Evolutionary conservation across 2,329 filamentous ascomycete species (phyloP), one percentile per base, ranked within the genome.

Genomic region (Gremmenia infestans): DNA sequence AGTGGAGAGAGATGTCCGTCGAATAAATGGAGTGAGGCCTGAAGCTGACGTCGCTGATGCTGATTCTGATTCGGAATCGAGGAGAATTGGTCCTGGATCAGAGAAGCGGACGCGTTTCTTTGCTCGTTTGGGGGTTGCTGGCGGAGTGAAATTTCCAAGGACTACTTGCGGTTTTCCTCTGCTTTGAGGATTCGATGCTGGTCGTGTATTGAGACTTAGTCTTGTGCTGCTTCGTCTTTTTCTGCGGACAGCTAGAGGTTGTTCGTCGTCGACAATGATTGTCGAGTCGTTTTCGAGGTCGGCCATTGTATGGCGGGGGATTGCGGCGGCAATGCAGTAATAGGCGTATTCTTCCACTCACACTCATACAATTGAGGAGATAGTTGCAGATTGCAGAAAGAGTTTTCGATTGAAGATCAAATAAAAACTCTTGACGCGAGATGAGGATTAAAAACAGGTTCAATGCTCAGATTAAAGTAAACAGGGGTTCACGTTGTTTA

Each of bases 21-120:
- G 73, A 45, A 86, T 71, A 71, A 83, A 79, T 1, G 83, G 82
- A 1, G 83, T 85, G 28, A 86, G 68, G 2, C 82, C 82, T 0
- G 78, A 82, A 2, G 76, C 73, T 9, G 63, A 63, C 4, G 53
- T 54, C 11, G 67, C 57, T n/a, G 61, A 56, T 32, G 28, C 8
- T 32, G 76, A 74, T 9, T 63, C 63, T 6, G 53, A 53, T 11
- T 67, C 57, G 17, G 61, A 56, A 15, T 68, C 22, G 23, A 47
- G 56, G 39, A 71, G 57, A 0, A 71, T 65, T 1, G 74, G 72
- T 0, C 79, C 81, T 8, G 81, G 80, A 42, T 85, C 81, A 0
- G 82, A 85, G 69, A 85, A 83, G 39, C 82, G 79, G 22, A 84
- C 81, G 55, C 74, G 73, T 61, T 79, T 80, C 63, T 75, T 79